Conservation (phyloP, 2,329 filamentous ascomycete genomes). For the Eutypa lata region DNA sequence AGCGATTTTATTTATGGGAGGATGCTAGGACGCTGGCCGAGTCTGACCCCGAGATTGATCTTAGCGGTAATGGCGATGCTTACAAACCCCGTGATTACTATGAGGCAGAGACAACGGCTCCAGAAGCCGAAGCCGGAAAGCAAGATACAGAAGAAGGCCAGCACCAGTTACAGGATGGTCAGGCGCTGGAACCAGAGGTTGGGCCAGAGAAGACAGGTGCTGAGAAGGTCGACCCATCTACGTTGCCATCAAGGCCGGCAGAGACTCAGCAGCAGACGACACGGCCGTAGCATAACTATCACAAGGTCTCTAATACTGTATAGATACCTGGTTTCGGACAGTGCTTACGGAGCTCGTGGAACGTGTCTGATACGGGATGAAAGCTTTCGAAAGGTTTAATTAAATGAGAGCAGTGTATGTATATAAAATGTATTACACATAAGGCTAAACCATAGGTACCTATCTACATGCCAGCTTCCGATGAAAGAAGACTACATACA, state of each 20-base stretch:
- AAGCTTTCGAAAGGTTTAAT: slow-evolving; percentile 1
- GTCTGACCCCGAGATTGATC: slow-evolving; percentile 64
- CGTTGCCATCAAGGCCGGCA: slow-evolving; percentile 10
- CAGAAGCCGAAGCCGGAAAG: slow-evolving; percentile 26
- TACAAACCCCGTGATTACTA: slow-evolving; percentile 45
- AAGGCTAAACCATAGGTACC: no score
- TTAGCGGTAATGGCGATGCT: slow-evolving; percentile 46
- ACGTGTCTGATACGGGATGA: slow-evolving; percentile 6
- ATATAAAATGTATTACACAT: neutral
- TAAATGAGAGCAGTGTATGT: neutral
- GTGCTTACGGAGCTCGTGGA: no score
- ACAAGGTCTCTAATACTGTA: no score
- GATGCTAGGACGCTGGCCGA: slow-evolving; percentile 67
- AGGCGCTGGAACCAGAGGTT: slow-evolving; percentile 3
- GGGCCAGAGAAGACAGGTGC: slow-evolving; percentile 6
- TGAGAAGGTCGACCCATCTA: slow-evolving; percentile 19
- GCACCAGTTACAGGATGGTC: slow-evolving; percentile 4
- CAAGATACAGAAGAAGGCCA: neutral
- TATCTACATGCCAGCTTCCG: no score
- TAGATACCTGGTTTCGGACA: no score
- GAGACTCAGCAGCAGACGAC: slow-evolving; percentile 11
- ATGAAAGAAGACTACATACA: no score
- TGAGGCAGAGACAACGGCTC: slow-evolving; percentile 32
- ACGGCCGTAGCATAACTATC: neutral
- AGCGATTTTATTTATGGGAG: slow-evolving; percentile 85